Base-by-base conservation (phyloP, 2,329 filamentous ascomycete genomes). In the Colletotrichum costaricense region DNA sequence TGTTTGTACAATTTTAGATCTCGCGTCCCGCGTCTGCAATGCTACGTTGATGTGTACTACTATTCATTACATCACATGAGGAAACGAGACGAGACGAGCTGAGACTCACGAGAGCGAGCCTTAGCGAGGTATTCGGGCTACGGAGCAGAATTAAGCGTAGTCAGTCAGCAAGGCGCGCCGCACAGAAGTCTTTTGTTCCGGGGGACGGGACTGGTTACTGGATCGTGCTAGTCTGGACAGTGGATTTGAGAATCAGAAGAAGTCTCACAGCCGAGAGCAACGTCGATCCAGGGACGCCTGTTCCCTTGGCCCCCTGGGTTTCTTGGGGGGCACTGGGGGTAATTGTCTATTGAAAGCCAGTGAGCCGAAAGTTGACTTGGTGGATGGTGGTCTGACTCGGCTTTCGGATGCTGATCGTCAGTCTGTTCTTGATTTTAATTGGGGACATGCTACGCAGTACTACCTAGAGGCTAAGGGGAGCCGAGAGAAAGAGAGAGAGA, bases 381-480 rank as follows among this genome's bases (percentile, higher is more conserved):
- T 49, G 11, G 30, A 22, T 57, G 22, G 65, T 69, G 58, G 42
- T 46, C 55, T 70, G 67, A 70, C 67, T 70, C 67, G 46, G 67
- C 60, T 65, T 49, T 65, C 67, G 60, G 59, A 73, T 70, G 67
- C 64, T 46, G 60, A 65, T 73, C 70, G 60, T 60, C 67, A 56
- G 49, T 52, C 38, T 64, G 26, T 33, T 42, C 67, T 60, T 70
- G 67, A 62, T 73, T 65, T 65, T 52, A 35, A 60, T 12, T 58
- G 67, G 67, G 67, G 33, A 26, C 52, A 1, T 35, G 0, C 11
- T 12, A 35, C 33, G 5, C 1, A 1, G 33, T 35, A 35, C 33
- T 35, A 35, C 33, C 33, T 35, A 35, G 33, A 35, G 14, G 14
- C 38, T 16, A 42, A 42, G 38, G 38, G 38, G 38, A 42, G 38